Evolutionary conservation across 2,329 filamentous ascomycete genomes (phyloP), one percentile per base, ranked within the genome.

Genomic region (Diaporthe citriasiana): DNA sequence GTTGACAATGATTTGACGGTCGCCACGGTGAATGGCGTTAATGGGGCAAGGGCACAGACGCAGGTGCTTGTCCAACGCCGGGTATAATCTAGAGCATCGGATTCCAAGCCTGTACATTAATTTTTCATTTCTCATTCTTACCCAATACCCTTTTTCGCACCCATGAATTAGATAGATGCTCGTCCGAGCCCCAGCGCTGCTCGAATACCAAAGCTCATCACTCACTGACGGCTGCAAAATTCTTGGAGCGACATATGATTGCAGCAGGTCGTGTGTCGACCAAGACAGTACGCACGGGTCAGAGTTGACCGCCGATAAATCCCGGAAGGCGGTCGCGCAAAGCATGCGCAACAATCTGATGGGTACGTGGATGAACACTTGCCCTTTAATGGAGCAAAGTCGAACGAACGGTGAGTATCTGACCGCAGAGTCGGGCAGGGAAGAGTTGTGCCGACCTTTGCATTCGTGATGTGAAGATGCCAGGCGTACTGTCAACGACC

Each of bases 401-500:
- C 30, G 13, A 65, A 65, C 42, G 50, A n/a, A 65, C 60, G 60
- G 42, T 65, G 60, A 33, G 60, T 13, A 45, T n/a, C 25, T 50
- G 27, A 35, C 19, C 19, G 17, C 40, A 45, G 25, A 30, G n/a
- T 63, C 17, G 38, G n/a, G 38, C 57, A 63, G 38, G 4, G 17
- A 45, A 22, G 9, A 22, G 35, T 4, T 63, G 56, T 30, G 6
- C 8, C 5, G 33, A n/a, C n/a, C n/a, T 5, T 45, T 33, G 59
- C 40, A 9, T 47, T 25, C 4, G 40, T 45, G n/a, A 47, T 4
- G 22, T 45, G 59, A 30, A 60, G 40, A 63, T 45, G 8, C 8
- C 12, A 35, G 53, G 4, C 60, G 7, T 25, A 13, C 22, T 7
- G 27, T 50, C 42, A 33, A n/a, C 25, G 33, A 13, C 40, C 33